Percentiles rank a stretch among this genome's conserved stretches.
Evolutionary conservation across 1,139 yeast species (phyloP).

Genomic region (Candida mesenterica): DNA sequence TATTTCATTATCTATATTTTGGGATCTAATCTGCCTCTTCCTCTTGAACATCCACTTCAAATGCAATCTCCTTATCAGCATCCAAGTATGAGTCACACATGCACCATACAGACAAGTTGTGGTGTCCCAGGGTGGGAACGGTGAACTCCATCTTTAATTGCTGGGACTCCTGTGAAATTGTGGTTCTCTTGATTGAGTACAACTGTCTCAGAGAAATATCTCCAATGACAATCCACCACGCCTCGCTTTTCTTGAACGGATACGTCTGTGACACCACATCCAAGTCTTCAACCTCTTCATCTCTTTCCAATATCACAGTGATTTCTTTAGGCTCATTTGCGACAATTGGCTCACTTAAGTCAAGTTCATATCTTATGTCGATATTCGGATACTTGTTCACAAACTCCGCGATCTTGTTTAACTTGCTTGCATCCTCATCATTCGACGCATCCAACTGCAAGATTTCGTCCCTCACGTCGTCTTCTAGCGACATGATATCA

Average conservation of each 20-base stretch:
- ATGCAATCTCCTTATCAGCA: conserved; percentile 76
- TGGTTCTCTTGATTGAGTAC: conserved; percentile 70
- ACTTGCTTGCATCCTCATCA: conserved; percentile 20
- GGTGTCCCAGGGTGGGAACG: conserved; percentile 60
- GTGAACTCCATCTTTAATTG: conserved; percentile 54
- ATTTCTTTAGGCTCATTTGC: conserved; percentile 50
- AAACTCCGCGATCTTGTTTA: conserved; percentile 73
- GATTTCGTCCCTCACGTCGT: conserved; percentile 66
- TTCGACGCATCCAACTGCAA: conserved; percentile 51
- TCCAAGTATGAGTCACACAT: conserved; percentile 89
- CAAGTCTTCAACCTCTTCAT: conserved; percentile 72
- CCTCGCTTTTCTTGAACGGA: conserved; percentile 63
- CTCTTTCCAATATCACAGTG: conserved; percentile 59
- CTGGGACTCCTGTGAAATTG: conserved; percentile 54
- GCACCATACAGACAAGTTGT: conserved; percentile 71
- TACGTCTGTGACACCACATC: conserved; percentile 54
- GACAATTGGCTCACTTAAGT: conserved; percentile 35
- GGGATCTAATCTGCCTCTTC: no score
- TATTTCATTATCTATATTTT: no score
- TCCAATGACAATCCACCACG: conserved; percentile 90
- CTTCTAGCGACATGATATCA: conserved; percentile 85
- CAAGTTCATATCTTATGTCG: conserved; percentile 59
- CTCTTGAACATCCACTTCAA: conserved; percentile 43
- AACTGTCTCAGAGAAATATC: conserved; percentile 58
- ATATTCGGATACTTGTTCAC: conserved; percentile 88